Percentiles rank a stretch among this genome's conserved stretches.
Conservation (phyloP, 2,329 filamentous ascomycete genomes). For the Onygenales sp. region DNA sequence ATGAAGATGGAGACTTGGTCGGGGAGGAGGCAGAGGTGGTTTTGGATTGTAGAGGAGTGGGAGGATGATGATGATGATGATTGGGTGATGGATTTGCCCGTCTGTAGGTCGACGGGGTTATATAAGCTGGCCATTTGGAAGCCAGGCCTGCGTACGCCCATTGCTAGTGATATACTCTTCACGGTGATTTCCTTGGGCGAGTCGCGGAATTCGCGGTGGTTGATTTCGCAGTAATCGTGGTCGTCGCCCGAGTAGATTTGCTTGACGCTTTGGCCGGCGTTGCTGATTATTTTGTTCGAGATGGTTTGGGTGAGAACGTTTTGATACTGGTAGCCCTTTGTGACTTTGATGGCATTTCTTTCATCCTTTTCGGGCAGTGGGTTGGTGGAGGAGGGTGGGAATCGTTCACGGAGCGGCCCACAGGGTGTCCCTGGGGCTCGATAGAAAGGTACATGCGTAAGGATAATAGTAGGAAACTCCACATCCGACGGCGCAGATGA, state of each 20-base stretch:
- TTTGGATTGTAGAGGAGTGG: slow-evolving; percentile 60
- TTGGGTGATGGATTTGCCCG: slow-evolving; percentile 22
- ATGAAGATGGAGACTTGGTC: slow-evolving; percentile 80
- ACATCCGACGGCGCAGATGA: slow-evolving; percentile 4
- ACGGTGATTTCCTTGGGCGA: slow-evolving; percentile 75
- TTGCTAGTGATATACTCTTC: slow-evolving; percentile 90
- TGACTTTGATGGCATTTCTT: slow-evolving; percentile 67
- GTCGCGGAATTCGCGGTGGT: slow-evolving; percentile 60
- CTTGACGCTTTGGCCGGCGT: slow-evolving; percentile 64
- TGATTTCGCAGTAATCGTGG: slow-evolving; percentile 92
- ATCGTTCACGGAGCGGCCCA: slow-evolving; percentile 75
- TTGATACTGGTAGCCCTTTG: slow-evolving; percentile 86
- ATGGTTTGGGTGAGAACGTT: slow-evolving; percentile 76
- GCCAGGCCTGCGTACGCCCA: slow-evolving; percentile 82
- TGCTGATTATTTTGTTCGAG: slow-evolving; percentile 64
- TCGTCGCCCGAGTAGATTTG: slow-evolving; percentile 94
- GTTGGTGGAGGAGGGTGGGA: slow-evolving; percentile 59
- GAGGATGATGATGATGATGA: slow-evolving; percentile 13
- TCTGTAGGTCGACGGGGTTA: slow-evolving; percentile 66
- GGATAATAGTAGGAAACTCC: slow-evolving; percentile 76
- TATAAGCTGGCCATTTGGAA: slow-evolving; percentile 84
- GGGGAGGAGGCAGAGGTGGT: slow-evolving; percentile 80
- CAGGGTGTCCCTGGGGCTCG: slow-evolving; percentile 75
- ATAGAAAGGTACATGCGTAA: slow-evolving; percentile 86
- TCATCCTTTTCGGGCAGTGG: slow-evolving; percentile 52